These are phyloP conservation scores for Globisporangium orthogonon DNA, from an alignment of 352 stramenopile genomes.

Conservation along the genomic window DNA sequence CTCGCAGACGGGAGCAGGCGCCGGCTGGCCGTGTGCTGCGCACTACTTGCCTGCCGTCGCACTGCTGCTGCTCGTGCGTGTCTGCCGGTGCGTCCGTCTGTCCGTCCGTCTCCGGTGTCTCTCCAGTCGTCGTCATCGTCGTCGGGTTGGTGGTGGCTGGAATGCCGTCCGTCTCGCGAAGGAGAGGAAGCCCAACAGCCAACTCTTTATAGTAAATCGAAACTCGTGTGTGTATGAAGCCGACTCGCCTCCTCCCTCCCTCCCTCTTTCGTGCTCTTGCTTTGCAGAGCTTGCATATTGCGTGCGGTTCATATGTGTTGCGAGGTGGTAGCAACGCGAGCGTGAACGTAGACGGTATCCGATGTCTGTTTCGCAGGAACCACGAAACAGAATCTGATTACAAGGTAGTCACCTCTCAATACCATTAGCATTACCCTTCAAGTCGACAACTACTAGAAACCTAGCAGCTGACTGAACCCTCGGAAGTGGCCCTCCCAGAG, in stretches of 20 bases:
- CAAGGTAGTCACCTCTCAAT: neutral
- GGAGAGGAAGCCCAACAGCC: neutral
- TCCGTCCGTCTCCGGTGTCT: neutral
- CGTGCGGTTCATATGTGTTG: too few relatives aligned
- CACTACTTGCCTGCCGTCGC: neutral
- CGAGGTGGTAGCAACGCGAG: too few relatives aligned
- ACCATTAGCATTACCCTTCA: too few relatives aligned
- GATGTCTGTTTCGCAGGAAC: too few relatives aligned
- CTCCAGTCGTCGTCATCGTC: constrained; percentile 1
- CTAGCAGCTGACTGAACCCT: too few relatives aligned
- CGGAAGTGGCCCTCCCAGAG: too few relatives aligned
- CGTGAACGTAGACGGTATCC: too few relatives aligned
- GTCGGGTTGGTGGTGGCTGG: neutral
- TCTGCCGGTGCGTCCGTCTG: too few relatives aligned
- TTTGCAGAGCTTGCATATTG: too few relatives aligned
- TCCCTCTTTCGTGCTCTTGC: neutral
- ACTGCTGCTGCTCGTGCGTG: neutral
- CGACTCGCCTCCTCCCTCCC: too few relatives aligned
- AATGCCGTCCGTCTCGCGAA: neutral
- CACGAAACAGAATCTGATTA: neutral
- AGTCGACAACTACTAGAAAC: too few relatives aligned
- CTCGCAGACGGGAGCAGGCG: neutral
- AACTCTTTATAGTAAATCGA: neutral
- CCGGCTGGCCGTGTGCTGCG: neutral
- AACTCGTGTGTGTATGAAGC: neutral